Evolutionary conservation across 148 eudicot genomes (phyloP), one percentile per base, ranked within the genome.

Genomic region (Nepenthes gracilis): DNA sequence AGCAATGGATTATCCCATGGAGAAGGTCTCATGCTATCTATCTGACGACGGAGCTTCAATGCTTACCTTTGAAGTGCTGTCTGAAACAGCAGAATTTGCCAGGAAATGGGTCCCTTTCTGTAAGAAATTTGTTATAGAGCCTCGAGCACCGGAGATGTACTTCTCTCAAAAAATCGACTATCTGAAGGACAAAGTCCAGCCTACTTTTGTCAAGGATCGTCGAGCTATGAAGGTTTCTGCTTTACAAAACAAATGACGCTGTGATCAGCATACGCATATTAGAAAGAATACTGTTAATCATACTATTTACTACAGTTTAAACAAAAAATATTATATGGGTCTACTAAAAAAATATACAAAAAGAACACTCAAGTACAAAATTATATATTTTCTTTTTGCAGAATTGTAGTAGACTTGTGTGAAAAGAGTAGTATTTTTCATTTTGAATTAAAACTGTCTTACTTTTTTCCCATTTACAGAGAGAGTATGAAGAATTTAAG

Each of bases 21-120:
- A 93, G 53, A 93, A 93, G 67, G 78, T 81, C 61, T 93, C 99
- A 13, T 93, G 99, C 87, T 93, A 88, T 72, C 78, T 93, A 51
- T 93, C 99, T 51, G 99, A 93, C 68, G 99, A 93, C 71, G 99
- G 98, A 65, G 99, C 99, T 71, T 86, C 96, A n/a, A 86, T 93
- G 96, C 90, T 88, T 62, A 80, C 95, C 63, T 93, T 93, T 63
- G 99, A 93, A 79, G 81, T 95, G 15, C 83, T 93, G 61, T 93
- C 99, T 2, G 97, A 91, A 74, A 87, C 97, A 10, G 97, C 97
- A 58, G 97, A 91, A 64, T 90, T 90, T 71, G 88, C 97, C 34
- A 71, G 93, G 60, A 88, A 92, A 79, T 92, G 97, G 97, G 97
- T 92, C 34, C 97, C 97, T 33, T 92, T 91, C 71, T 91, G 97